Percentiles rank a stretch among this genome's conserved stretches.
Conservation (phyloP, 441 rosid genomes). For the Kokia cookei region DNA sequence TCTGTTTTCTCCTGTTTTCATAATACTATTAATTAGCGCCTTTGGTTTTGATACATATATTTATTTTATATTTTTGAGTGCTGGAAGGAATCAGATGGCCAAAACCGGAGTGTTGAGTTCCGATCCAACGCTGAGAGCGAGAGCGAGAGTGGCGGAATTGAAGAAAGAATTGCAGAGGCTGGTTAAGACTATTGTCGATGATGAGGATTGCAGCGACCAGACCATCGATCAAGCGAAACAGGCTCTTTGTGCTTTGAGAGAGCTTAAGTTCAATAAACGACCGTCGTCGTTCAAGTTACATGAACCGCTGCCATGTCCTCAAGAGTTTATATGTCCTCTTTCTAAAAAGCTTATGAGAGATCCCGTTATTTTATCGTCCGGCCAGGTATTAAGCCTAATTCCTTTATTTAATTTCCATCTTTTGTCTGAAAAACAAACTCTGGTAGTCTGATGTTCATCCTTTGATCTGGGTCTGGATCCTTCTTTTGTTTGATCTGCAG, state of each 20-base stretch:
- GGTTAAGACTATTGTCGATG: slow-evolving; percentile 53
- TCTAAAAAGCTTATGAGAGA: slow-evolving; percentile 92
- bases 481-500: slow-evolving; percentile 33
- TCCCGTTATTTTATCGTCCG: slow-evolving; percentile 85
- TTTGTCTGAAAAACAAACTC: no score
- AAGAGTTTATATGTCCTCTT: slow-evolving; percentile 78
- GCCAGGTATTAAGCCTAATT: slow-evolving; percentile 49
- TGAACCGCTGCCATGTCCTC: slow-evolving; percentile 58
- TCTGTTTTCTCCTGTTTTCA: no score
- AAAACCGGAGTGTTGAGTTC: slow-evolving; percentile 56
- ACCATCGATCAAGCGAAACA: slow-evolving; percentile 60
- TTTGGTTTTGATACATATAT: no score
- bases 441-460: no score
- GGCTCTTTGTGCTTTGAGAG: slow-evolving; percentile 42
- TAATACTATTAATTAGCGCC: no score
- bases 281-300: slow-evolving; percentile 49
- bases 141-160: slow-evolving; percentile 48
- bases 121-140: slow-evolving; percentile 57
- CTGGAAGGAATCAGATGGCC: slow-evolving; percentile 39
- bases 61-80: no score
- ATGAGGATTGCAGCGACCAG: slow-evolving; percentile 47
- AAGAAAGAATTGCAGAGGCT: slow-evolving; percentile 68
- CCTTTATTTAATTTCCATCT: not conserved
- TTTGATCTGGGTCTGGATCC: no score
- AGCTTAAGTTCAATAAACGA: slow-evolving; percentile 45